Conservation (phyloP, 2,329 filamentous ascomycete genomes). For the Neoarthrinium moseri region DNA sequence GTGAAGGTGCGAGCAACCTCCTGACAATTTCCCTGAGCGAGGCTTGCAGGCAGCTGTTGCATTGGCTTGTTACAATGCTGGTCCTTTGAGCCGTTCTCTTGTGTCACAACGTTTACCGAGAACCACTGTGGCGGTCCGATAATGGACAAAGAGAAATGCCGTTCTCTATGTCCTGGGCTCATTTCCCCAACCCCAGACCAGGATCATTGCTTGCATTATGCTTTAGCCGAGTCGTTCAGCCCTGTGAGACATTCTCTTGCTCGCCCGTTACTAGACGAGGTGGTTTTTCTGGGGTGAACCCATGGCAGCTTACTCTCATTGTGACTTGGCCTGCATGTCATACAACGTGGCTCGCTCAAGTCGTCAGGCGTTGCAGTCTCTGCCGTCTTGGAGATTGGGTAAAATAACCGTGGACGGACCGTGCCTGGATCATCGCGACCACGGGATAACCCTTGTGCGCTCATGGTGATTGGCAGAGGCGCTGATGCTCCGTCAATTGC, state of each 20-base stretch:
- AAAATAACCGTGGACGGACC: not conserved
- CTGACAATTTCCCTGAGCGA: not conserved
- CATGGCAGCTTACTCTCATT: not conserved
- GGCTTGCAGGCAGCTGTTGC: not conserved
- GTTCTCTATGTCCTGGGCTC: not conserved
- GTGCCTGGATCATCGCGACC: not conserved
- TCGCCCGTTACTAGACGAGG: too few relatives aligned
- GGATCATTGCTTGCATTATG: not conserved
- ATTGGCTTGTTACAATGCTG: not conserved
- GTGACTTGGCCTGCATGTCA: constrained; percentile 1
- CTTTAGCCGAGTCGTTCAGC: not conserved
- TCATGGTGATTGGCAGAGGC: not conserved
- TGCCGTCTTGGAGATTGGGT: not conserved
- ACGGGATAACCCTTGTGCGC: not conserved
- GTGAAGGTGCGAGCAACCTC: not conserved
- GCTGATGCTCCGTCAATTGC: constrained; percentile 1
- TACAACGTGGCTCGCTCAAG: not conserved
- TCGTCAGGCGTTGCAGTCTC: not conserved
- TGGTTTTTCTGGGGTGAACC: not conserved
- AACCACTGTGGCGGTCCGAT: too few relatives aligned
- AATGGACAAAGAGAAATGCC: too few relatives aligned
- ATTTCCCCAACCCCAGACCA: not conserved
- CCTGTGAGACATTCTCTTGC: constrained; percentile 7
- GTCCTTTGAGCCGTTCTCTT: too few relatives aligned
- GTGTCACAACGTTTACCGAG: too few relatives aligned